Evolutionary conservation across 2,329 filamentous ascomycete species (phyloP), one percentile per base, ranked within the genome.

Genomic region (Hypoxylon sp.): DNA sequence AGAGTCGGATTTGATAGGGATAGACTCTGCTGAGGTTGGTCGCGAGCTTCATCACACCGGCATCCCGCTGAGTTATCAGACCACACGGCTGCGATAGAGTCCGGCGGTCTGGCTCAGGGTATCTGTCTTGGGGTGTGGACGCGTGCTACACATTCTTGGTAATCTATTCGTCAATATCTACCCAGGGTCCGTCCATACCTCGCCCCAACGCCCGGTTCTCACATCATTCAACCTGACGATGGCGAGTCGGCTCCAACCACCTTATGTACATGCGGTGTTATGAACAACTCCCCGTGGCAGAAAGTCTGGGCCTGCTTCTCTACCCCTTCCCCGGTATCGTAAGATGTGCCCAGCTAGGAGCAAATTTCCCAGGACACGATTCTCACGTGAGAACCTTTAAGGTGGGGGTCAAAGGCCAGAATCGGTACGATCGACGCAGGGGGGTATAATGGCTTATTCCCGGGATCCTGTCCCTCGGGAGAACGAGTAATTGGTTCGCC

Each of bases 401-500:
- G 21, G 67, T 70, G 67, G 67, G 67, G 67, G 67, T 70, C 67
- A 68, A 41, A 23, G 30, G 58, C 58, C 54, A 63, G 47, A 61
- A 61, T 62, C 56, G 59, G 62, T 58, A 63, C 55, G 67, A 68
- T 70, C 67, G 67, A 68, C 67, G 51, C 67, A 70, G 65, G 67
- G 67, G 67, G 51, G 48, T 59, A 41, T 37, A 50, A 54, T 63
- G 45, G 41, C 19, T 65, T 63, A 65, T 70, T 68, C 39, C 67
- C 67, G 61, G 30, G 59, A 57, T 46, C 58, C 54, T 52, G 58
- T 60, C 53, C 47, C 55, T 63, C 52, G 58, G 65, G 63, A 56
- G 63, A 53, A 32, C 43, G 23, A 46, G 59, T 56, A n/a, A 65
- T 60, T 62, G 61, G 61, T 61, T 65, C 21, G 54, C 9, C 51